These are phyloP conservation scores for Calcarisporium arbuscula DNA, from an alignment of 2,329 filamentous ascomycete species.

Conservation along the genomic window DNA sequence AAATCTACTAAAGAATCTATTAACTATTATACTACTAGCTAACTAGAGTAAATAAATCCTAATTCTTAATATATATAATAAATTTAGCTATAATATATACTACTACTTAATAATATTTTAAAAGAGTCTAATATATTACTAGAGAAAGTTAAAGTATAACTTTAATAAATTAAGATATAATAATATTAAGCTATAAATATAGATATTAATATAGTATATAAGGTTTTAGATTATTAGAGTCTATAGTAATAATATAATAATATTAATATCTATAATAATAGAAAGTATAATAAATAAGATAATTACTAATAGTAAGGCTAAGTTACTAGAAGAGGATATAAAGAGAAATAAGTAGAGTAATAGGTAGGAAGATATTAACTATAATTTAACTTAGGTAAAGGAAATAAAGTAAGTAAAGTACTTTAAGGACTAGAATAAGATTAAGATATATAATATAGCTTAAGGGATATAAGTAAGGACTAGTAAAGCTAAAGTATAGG, in stretches of 20 bases:
- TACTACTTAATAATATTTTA: not conserved
- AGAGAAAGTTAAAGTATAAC: not conserved
- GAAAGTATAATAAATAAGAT: conserved; percentile 1
- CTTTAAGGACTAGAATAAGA: too few species aligned
- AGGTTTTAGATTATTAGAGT: not conserved
- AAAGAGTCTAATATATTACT: too few species aligned
- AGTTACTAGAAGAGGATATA: not conserved
- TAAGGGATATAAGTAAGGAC: too few species aligned
- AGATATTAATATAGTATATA: not conserved
- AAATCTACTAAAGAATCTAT: not conserved
- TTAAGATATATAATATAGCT: too few species aligned
- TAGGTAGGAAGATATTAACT: not conserved
- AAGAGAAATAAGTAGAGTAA: not conserved
- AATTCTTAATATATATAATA: not conserved
- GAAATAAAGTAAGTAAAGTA: too few species aligned
- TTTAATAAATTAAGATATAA: not conserved
- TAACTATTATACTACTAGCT: not conserved
- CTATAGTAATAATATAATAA: not conserved
- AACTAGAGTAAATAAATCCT: not conserved
- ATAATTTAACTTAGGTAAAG: too few species aligned
- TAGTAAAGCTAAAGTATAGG: too few species aligned
- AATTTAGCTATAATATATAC: not conserved
- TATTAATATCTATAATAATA: too few species aligned
- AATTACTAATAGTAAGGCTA: not conserved
- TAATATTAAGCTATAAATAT: not conserved